These are phyloP conservation scores for Mycena epipterygia DNA, from an alignment of 768 basidiomycete genomes.

Conservation along the genomic window DNA sequence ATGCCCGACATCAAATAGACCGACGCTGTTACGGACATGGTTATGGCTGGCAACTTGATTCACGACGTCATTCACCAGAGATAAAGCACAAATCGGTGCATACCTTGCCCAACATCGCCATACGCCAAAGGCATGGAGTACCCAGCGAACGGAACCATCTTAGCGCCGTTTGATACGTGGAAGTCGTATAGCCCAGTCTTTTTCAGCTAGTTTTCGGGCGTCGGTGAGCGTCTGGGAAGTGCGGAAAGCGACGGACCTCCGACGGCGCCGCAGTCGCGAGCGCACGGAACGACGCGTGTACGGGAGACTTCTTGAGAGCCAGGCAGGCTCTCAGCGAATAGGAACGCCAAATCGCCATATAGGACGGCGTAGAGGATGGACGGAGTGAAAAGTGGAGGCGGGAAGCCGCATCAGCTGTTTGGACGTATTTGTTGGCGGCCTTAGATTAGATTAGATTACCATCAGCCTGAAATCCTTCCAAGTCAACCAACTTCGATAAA, in stretches of 20 bases:
- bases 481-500: too few relatives aligned
- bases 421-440: neutral
- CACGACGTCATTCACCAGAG: constrained; percentile 8
- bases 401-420: neutral
- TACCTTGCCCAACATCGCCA: constrained; percentile 84
- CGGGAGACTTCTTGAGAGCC: neutral
- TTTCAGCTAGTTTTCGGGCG: constrained; percentile 47
- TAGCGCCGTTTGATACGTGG: constrained; percentile 85
- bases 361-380: neutral
- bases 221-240: neutral
- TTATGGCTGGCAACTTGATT: constrained; percentile 87
- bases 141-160: constrained; percentile 98
- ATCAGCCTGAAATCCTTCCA: too few relatives aligned
- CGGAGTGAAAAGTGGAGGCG: neutral
- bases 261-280: constrained; percentile 23
- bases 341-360: constrained; percentile 22
- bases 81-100: constrained; percentile 37
- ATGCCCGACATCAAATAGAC: constrained; percentile 97
- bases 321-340: constrained; percentile 16
- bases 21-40: constrained; percentile 85
- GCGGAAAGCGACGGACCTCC: constrained; percentile 16
- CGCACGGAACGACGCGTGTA: constrained; percentile 18
- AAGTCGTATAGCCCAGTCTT: constrained; percentile 91
- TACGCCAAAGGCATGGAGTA: constrained; percentile 95
- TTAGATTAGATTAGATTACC: neutral